A percentile compares a stretch with the other conserved stretches of the same genome.
These are phyloP conservation scores for Dictyostelium capitatum DNA, from an alignment of 78 protist genomes.

Conservation along the genomic window DNA sequence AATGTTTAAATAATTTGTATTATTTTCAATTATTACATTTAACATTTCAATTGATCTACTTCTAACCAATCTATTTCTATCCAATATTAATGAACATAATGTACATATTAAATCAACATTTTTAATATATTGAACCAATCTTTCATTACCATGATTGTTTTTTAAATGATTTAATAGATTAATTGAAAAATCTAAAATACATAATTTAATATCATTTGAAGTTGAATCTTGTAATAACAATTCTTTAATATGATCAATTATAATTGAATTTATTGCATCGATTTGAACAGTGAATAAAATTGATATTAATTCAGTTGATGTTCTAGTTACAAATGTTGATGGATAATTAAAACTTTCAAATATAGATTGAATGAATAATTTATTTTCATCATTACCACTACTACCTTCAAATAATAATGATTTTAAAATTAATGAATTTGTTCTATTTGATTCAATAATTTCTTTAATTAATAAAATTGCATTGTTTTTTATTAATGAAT, in stretches of 20 bases:
- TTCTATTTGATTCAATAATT: neutral
- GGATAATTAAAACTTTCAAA: conserved; percentile 21
- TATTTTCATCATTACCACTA: neutral
- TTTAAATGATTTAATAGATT: neutral
- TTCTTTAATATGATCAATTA: neutral
- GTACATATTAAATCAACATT: neutral
- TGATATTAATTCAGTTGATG: neutral
- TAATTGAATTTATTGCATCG: neutral
- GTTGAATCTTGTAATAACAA: neutral
- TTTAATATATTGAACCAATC: neutral
- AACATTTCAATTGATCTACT: conserved; percentile 25
- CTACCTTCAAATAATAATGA: neutral
- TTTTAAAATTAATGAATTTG: neutral
- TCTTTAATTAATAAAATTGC: neutral
- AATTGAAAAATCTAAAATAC: conserved; percentile 36
- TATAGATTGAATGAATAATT: neutral
- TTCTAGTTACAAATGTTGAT: conserved; percentile 14
- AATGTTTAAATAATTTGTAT: neutral
- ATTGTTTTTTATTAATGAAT: conserved; percentile 18
- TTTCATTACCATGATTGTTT: neutral
- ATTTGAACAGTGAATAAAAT: neutral
- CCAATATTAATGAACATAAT: neutral
- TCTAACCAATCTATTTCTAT: conserved; percentile 8
- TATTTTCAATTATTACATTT: neutral
- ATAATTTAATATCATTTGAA: neutral